Conservation (phyloP, 2,329 filamentous ascomycete genomes). For the Fusarium sp. region DNA sequence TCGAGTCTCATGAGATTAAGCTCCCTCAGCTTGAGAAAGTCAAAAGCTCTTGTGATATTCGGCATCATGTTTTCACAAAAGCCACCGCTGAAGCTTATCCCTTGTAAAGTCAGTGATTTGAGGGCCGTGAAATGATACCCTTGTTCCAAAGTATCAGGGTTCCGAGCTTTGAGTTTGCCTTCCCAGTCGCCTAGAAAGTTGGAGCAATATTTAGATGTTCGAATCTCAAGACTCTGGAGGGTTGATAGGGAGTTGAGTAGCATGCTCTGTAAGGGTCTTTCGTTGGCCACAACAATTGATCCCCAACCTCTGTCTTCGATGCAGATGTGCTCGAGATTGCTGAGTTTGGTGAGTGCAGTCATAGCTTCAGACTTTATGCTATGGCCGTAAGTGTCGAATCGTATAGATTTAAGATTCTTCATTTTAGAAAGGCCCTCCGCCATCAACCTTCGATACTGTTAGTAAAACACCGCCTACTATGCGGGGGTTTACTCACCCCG, state of each 20-base stretch:
- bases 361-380: not conserved
- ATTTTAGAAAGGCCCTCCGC: not conserved
- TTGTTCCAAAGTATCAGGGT: not conserved
- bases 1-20: not conserved
- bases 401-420: not conserved
- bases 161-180: not conserved
- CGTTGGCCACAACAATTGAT: not conserved
- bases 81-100: fast-evolving
- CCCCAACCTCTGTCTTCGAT: not conserved
- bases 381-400: fast-evolving
- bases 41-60: not conserved
- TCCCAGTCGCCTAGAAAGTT: not conserved
- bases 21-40: conserved; percentile 1
- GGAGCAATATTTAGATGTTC: fast-evolving
- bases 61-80: fast-evolving
- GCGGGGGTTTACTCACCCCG: not conserved
- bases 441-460: not conserved
- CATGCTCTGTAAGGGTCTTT: not conserved
- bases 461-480: fast-evolving
- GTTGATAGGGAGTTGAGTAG: not conserved
- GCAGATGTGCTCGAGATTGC: not conserved
- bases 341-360: not conserved
- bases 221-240: not conserved
- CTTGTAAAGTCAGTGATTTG: not conserved
- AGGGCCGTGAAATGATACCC: not conserved